Evolutionary conservation across 192 early-diverging fungal genomes (phyloP).

Genomic region (Podila verticillata): DNA sequence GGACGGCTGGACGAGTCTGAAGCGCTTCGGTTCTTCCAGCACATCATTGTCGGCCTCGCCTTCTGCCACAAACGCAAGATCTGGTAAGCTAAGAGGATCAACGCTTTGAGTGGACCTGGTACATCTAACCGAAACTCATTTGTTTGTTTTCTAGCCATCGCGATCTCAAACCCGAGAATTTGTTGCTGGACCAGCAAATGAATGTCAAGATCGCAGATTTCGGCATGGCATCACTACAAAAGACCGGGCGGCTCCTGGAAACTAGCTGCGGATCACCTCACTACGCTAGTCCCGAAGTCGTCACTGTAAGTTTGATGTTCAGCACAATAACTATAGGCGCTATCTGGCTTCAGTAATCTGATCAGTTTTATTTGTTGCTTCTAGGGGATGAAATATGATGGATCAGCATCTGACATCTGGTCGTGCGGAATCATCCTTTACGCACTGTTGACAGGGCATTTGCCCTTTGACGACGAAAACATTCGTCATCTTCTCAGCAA

Average conservation of each 20-base stretch:
- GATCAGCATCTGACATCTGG: slow-evolving; percentile 81
- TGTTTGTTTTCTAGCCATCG: slow-evolving; percentile 55
- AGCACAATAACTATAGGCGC: too few species aligned
- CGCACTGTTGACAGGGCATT: slow-evolving; percentile 73
- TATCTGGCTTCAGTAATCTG: too few species aligned
- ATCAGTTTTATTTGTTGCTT: slow-evolving; percentile 12
- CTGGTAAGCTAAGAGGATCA: slow-evolving; percentile 19
- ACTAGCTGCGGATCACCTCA: slow-evolving; percentile 80
- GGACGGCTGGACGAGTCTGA: slow-evolving; percentile 55
- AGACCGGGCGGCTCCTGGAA: slow-evolving; percentile 49
- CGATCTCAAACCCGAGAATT: slow-evolving; percentile 72
- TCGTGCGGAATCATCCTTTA: slow-evolving; percentile 83
- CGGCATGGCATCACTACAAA: slow-evolving; percentile 65
- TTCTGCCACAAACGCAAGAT: slow-evolving; percentile 74
- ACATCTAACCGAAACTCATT: background rate
- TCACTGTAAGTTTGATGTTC: slow-evolving; percentile 18
- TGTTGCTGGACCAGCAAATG: slow-evolving; percentile 47
- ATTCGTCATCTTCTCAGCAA: slow-evolving; percentile 42
- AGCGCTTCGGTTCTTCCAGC: slow-evolving; percentile 60
- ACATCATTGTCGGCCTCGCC: slow-evolving; percentile 63
- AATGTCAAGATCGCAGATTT: slow-evolving; percentile 77
- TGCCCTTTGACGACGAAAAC: slow-evolving; percentile 74
- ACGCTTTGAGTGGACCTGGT: background rate
- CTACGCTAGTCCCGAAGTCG: slow-evolving; percentile 80
- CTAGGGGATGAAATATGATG: slow-evolving; percentile 71